Evolutionary conservation across 2,329 filamentous ascomycete species (phyloP).

Genomic region (Calycina herbarum): DNA sequence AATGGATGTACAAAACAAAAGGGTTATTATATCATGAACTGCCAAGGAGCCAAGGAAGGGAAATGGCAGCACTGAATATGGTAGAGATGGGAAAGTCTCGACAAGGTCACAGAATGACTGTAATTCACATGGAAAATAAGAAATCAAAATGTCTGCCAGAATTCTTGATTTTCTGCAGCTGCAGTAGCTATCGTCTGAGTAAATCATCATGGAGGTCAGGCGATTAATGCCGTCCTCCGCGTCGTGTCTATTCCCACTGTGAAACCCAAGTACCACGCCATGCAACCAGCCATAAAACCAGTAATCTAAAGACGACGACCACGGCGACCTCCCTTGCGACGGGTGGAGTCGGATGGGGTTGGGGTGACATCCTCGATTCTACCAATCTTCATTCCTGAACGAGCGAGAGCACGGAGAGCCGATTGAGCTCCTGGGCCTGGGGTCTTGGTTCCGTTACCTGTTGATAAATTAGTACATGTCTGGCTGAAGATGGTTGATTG

Average conservation of each 20-base stretch:
- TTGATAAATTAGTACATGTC: conserved; percentile 17
- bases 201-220: conserved; percentile 60
- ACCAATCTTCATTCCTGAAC: conserved; percentile 99
- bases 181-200: conserved; percentile 47
- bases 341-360: conserved; percentile 97
- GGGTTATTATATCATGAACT: not conserved
- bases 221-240: conserved; percentile 66
- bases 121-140: not conserved
- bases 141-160: conserved; percentile 11
- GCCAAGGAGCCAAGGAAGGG: not conserved
- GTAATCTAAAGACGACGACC: conserved; percentile 94
- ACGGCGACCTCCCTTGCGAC: conserved; percentile 99
- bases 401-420: conserved; percentile 95
- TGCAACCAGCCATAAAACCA: conserved; percentile 33
- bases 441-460: conserved; percentile 99
- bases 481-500: not conserved
- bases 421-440: conserved; percentile 98
- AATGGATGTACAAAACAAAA: not conserved
- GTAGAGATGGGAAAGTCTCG: not conserved
- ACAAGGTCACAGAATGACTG: not conserved
- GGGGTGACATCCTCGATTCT: conserved; percentile 99
- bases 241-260: conserved; percentile 69
- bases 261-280: conserved; percentile 41
- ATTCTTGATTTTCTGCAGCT: conserved; percentile 35
- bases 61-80: not conserved